Evolutionary conservation across 768 basidiomycete genomes (phyloP).

Genomic region (Cubamyces lactineus): DNA sequence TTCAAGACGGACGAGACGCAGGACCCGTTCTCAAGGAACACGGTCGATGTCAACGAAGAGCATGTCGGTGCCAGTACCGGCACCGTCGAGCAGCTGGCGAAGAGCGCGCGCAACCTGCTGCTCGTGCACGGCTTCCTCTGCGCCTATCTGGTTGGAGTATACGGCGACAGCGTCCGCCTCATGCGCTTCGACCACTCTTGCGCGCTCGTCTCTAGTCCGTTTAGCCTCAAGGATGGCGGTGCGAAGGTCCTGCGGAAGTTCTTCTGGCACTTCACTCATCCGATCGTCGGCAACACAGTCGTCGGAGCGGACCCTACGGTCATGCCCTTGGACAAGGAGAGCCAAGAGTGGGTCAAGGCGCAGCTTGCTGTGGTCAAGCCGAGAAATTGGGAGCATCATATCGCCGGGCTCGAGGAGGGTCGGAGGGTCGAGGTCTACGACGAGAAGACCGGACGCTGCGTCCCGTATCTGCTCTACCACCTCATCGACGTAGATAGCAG

Average conservation of each 20-base stretch:
- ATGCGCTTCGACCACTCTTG: conserved; percentile 21
- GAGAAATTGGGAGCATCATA: background rate
- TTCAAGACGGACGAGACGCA: background rate
- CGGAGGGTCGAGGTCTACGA: background rate
- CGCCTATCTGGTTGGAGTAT: conserved; percentile 11
- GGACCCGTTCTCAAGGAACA: background rate
- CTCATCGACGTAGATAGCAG: conserved; percentile 11
- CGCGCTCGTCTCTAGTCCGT: conserved; percentile 11
- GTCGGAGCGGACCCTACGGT: conserved; percentile 12
- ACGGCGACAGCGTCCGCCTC: conserved; percentile 9
- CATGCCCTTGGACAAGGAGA: background rate
- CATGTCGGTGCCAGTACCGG: too few relatives aligned
- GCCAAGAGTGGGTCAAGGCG: conserved; percentile 3
- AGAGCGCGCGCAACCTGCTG: conserved; percentile 15
- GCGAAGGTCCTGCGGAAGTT: conserved; percentile 6
- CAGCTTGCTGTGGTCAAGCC: background rate
- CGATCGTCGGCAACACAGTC: background rate
- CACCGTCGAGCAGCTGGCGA: conserved; percentile 8
- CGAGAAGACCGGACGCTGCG: background rate
- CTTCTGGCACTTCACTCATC: conserved; percentile 21
- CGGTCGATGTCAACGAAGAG: background rate
- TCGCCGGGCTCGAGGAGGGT: background rate
- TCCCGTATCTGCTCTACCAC: background rate
- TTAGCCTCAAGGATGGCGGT: conserved; percentile 3
- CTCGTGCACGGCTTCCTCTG: conserved; percentile 9